Base-by-base conservation (phyloP, 441 rosid species). In the Gossypium schwendimanii region DNA sequence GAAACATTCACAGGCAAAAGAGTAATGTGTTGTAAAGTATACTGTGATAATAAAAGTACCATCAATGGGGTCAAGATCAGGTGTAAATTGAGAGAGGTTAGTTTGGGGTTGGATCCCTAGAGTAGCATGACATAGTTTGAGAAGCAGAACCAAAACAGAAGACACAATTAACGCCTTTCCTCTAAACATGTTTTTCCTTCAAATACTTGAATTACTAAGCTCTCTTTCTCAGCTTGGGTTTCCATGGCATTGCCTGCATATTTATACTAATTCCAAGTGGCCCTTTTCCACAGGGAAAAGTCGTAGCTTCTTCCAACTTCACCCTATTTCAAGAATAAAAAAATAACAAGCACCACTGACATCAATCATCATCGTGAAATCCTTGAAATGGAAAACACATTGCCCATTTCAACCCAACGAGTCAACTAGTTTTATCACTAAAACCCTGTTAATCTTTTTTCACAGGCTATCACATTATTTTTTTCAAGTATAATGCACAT, bases 301-400 rank as follows among this genome's bases (percentile, higher is more conserved):
- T 3, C 1, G 10, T 0, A 61, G 21, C 10, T 8, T 62, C 67
- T 7, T 33, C 66, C 47, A 63, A 63, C 52, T 41, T 63, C 31
- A 41, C 50, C n/a, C 39, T 20, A 11, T 41, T 63, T 63, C 4
- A 20, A 4, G 28, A 63, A 39, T 63, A 63, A 41, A 41, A 63
- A 41, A 63, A 63, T 41, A 39, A 63, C 50, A 3, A 39, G 28
- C 31, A 20, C 69, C 68, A 18, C 12, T 31, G 21, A 62, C 49
- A 26, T 36, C 41, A 36, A 7, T 23, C 52, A 31, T 41, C 68
- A 20, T 41, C 18, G n/a, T 39, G 17, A 41, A 0, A 63, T 41
- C 52, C 31, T 63, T 63, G 1, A 41, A 63, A 63, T 41, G 69
- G 53, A 41, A 63, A 63, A 63, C 69, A 63, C 69, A 63, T 63